phyloP scores from a whole-genome alignment of 1,139 yeast species.

The Diutina siamensis region DNA sequence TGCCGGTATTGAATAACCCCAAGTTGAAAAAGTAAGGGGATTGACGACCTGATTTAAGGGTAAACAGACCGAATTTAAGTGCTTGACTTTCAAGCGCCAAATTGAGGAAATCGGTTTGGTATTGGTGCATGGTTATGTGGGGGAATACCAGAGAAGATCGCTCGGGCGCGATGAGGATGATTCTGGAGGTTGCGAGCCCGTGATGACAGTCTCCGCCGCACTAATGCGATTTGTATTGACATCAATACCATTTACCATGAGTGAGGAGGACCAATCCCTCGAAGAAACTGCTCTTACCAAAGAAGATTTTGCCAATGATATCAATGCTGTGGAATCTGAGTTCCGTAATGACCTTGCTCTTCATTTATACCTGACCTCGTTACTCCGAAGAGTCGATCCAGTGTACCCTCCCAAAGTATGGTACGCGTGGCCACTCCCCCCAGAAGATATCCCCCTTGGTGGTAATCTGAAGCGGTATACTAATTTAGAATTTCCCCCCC shows the following conservation, averaged over 20 bases:
- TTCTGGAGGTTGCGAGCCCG: background rate
- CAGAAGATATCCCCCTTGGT: background rate
- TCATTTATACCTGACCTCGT: background rate
- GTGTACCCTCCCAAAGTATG: background rate
- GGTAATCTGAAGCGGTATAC: background rate
- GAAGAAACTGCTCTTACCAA: background rate
- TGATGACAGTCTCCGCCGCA: too few species aligned
- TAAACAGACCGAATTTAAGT: conserved; percentile 75
- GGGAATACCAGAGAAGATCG: too few species aligned
- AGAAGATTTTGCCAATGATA: background rate
- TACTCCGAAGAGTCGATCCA: conserved; percentile 3
- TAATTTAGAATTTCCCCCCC: background rate
- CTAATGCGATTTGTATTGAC: too few species aligned
- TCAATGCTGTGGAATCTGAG: background rate
- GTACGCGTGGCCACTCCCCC: background rate
- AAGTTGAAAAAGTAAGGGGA: conserved; percentile 97
- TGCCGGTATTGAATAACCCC: conserved; percentile 80
- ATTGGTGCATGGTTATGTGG: conserved; percentile 11
- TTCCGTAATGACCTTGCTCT: background rate
- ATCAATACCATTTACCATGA: too few species aligned
- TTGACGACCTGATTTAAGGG: conserved; percentile 80
- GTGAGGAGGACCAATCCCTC: background rate
- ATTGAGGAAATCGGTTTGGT: conserved; percentile 61
- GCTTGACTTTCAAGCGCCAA: conserved; percentile 75
- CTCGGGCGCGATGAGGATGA: background rate